Evolutionary conservation across 2,329 filamentous ascomycete genomes (phyloP), one percentile per base, ranked within the genome.

Genomic region (Allantophomopsis cytisporea): DNA sequence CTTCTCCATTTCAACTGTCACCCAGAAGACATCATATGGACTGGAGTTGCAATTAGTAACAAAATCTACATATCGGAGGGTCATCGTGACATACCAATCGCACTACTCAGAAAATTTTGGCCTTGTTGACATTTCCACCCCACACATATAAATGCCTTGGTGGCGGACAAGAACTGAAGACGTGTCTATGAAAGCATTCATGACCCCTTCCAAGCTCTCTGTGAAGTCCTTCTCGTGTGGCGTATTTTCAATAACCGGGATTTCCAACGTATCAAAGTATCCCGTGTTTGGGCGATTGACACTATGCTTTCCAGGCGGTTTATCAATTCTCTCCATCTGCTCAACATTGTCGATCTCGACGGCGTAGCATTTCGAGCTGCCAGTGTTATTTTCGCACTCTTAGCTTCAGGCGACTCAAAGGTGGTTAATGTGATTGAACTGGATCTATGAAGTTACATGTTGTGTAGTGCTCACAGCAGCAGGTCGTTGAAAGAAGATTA

Each of bases 291-390:
- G 31, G 20, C 20, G 20, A 5, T 21, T 21, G 20, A 21, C 20
- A 13, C 89, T 89, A 39, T 64, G 56, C 62, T 91, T 89, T 23
- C 71, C 73, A 53, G 71, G 73, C 0, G 87, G 87, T 41, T 71
- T 76, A 10, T 71, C 71, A 50, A 80, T 79, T 23, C 73, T 76
- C 68, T 98, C 98, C 67, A 98, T 96, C 71, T 98, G 91, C 67
- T 98, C 91, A 49, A 98, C 86, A 59, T 93, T 86, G 69, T 91
- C 94, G 63, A 98, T 96, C 62, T 88, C 81, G 59, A 96, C 98
- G 54, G 77, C 62, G 41, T 58, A 64, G 34, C 41, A 43, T 7
- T 48, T 48, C 5, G 46, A 54, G 13, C 45, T 50, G 51, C 61
- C 59, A 35, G 56, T 51, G 32, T n/a, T n/a, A 20, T 20, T 4